A percentile compares a stretch with the other conserved stretches of the same genome.
These are phyloP conservation scores for baker's yeast (Saccharomyces cerevisiae) DNA, from an alignment of 805 yeast genomes.

Conservation along the genomic window DNA sequence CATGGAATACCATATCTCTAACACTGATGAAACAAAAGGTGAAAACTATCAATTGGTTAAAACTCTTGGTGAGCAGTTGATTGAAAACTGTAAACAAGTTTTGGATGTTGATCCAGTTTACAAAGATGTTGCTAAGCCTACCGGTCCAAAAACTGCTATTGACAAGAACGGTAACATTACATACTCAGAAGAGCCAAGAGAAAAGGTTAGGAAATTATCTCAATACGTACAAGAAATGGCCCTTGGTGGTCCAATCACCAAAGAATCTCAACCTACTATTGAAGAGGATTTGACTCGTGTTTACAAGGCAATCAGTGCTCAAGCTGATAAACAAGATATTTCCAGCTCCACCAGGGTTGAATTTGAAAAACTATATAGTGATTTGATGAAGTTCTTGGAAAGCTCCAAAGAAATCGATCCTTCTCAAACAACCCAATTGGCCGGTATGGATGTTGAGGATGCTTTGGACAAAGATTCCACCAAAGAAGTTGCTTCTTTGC, in stretches of 20 bases:
- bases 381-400: conserved; percentile 61
- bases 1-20: conserved; percentile 73
- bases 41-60: conserved; percentile 88
- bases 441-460: conserved; percentile 45
- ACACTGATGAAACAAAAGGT: conserved; percentile 72
- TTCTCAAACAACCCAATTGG: conserved; percentile 50
- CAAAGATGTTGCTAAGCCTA: conserved; percentile 90
- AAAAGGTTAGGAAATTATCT: conserved; percentile 87
- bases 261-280: conserved; percentile 58
- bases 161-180: conserved; percentile 81
- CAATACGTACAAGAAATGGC: conserved; percentile 96
- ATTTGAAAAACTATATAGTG: conserved; percentile 62
- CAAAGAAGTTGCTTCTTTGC: conserved; percentile 80
- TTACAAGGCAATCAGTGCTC: conserved; percentile 72
- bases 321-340: conserved; percentile 39
- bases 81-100: conserved; percentile 91
- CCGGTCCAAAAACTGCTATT: conserved; percentile 87
- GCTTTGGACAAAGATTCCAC: conserved; percentile 46
- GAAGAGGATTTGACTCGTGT: conserved; percentile 79
- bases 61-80: conserved; percentile 82
- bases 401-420: conserved; percentile 64
- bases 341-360: conserved; percentile 60
- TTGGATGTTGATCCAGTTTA: conserved; percentile 75
- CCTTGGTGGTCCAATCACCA: conserved; percentile 80
- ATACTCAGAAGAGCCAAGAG: conserved; percentile 80